A percentile compares a stretch with the other conserved stretches of the same genome.
phyloP scores from a whole-genome alignment of 2,329 filamentous ascomycete genomes.

The Westerdykella aurantiaca region DNA sequence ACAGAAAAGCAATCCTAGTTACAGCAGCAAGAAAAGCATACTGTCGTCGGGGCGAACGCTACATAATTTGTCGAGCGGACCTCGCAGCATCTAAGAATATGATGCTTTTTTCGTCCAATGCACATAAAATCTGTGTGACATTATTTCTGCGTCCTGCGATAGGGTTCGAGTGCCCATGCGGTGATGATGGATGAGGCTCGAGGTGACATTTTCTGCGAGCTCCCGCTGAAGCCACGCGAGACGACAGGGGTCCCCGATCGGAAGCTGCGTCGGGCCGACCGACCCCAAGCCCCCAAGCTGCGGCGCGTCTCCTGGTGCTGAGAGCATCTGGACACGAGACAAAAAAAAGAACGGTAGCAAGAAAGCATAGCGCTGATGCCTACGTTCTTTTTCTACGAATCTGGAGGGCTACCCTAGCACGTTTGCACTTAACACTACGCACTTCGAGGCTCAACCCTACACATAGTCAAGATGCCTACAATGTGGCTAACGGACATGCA shows the following conservation, averaged over 20 bases:
- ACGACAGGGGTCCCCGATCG: conserved; percentile 16
- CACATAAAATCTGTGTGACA: too few relatives aligned
- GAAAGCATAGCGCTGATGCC: not conserved
- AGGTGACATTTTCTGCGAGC: conserved; percentile 16
- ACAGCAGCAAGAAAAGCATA: conserved; percentile 44
- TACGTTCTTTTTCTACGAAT: not conserved
- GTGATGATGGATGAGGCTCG: conserved; percentile 1
- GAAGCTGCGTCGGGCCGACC: conserved; percentile 9
- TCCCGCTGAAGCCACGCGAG: conserved; percentile 12
- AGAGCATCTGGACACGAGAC: conserved; percentile 29
- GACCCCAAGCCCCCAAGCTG: conserved; percentile 1
- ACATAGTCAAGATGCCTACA: conserved; percentile 55
- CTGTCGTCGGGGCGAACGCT: conserved; percentile 50
- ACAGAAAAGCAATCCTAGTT: conserved; percentile 55
- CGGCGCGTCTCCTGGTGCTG: conserved; percentile 6
- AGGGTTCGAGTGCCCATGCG: not conserved
- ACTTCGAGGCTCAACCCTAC: conserved; percentile 1
- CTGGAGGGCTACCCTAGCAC: not conserved
- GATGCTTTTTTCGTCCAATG: too few relatives aligned
- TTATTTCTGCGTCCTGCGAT: too few relatives aligned
- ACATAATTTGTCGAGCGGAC: conserved; percentile 1
- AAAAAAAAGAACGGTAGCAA: conserved; percentile 8
- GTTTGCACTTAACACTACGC: not conserved
- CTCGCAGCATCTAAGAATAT: not conserved
- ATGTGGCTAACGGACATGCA: conserved; percentile 97